Evolutionary conservation across 495 filamentous ascomycete genomes (phyloP), one percentile per base, ranked within the genome.

Genomic region (Xylaria grammica): DNA sequence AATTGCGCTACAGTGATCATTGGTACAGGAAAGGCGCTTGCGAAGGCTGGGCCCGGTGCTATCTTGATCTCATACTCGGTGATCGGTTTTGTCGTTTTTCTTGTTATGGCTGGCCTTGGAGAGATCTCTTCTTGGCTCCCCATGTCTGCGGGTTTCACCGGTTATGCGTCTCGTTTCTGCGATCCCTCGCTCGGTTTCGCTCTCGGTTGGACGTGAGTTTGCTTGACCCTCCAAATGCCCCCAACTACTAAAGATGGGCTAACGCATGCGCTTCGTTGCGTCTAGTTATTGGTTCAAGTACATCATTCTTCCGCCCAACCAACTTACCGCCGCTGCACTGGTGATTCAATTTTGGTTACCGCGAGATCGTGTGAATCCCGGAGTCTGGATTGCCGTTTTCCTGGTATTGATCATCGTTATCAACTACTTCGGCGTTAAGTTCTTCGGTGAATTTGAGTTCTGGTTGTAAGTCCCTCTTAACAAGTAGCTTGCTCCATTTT

Each of bases 401-500:
- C 78, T 91, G 4, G 73, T 87, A 19, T 71, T 80, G 5, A 90
- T 93, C 59, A 66, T 90, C 7, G 51, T 71, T 19, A 81, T 91
- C 69, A 91, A 91, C 69, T 85, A 83, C 64, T 77, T 90, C 51
- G 78, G 82, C 50, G 87, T 94, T 11, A 70, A 72, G 3, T 90
- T 89, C 77, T 93, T 92, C 62, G 91, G 91, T 42, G 91, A 94
- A 76, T 85, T 90, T 63, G 90, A 94, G 70, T 94, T 93, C 74
- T 92, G 89, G 90, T 86, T 94, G 50, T 89, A 86, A 55, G 62
- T 64, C 4, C 2, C 36, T 34, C 29, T 11, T 51, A 27, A 15
- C 2, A 29, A 17, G 15, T 53, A 27, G 9, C 36, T 34, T 36
- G 15, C 1, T 7, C n/a, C 20, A n/a, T 53, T 24, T 5, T 3